Percentiles rank a stretch among this genome's conserved stretches.
These are phyloP conservation scores for Fusarium sp. DNA, from an alignment of 2,329 filamentous ascomycete species.

Conservation along the genomic window DNA sequence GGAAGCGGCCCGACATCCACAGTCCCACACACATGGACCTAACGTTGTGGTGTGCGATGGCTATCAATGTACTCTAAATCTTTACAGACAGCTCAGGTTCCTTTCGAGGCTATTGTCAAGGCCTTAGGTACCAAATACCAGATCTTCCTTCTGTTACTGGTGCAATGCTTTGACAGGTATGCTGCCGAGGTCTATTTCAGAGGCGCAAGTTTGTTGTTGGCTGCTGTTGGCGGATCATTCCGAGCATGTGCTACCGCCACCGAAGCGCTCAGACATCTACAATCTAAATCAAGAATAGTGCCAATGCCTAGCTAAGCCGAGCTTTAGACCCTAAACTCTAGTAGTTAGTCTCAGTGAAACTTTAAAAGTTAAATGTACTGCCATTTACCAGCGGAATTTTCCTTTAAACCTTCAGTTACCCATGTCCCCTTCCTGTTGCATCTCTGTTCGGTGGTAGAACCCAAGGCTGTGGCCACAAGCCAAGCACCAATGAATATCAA, in stretches of 20 bases:
- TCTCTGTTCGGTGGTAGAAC: background rate
- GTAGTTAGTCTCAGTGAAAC: background rate
- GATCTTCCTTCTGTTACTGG: no score
- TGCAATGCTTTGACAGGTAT: background rate
- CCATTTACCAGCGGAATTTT: background rate
- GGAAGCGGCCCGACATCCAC: background rate
- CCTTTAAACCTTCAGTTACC: background rate
- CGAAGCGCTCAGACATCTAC: background rate
- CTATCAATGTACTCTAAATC: background rate
- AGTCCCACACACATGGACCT: background rate
- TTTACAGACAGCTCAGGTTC: no score
- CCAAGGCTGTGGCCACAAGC: background rate
- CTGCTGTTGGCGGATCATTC: background rate
- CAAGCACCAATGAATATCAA: constrained; percentile 1
- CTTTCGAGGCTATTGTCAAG: no score
- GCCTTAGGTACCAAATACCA: background rate
- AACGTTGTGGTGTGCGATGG: background rate
- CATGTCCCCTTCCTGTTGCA: background rate
- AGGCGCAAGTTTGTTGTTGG: background rate
- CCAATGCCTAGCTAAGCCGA: background rate
- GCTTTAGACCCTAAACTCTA: background rate
- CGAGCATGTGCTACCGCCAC: background rate
- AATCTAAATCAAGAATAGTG: background rate
- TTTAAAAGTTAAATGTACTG: background rate
- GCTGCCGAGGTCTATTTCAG: background rate